phyloP scores from a whole-genome alignment of 129 eudicot species.

The Helianthus annuus region HanXRQr2.0-SUNRISE NC_035435.2:144386036-144386535 shows the following conservation, averaged over 20 bases:
- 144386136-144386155: not conserved
- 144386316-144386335: conserved; percentile 40
- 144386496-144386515: conserved; percentile 83
- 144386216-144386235: conserved; percentile 37
- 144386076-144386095: conserved; percentile 19
- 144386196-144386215: conserved; percentile 12
- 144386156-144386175: too few species aligned
- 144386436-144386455: conserved; percentile 22
- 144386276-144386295: conserved; percentile 19
- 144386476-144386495: conserved; percentile 82
- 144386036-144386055: too few species aligned
- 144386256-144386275: conserved; percentile 41
- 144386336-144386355: conserved; percentile 71
- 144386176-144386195: not conserved
- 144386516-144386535: conserved; percentile 88
- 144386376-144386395: conserved; percentile 27
- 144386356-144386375: conserved; percentile 71
- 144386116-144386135: not conserved
- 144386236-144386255: conserved; percentile 38
- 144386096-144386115: not conserved
- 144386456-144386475: conserved; percentile 56
- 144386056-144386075: too few species aligned
- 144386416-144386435: conserved; percentile 10
- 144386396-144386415: conserved; percentile 1
- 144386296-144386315: conserved; percentile 21